Base-by-base conservation (phyloP, 495 filamentous ascomycete species). In the Trichocladium uniseriatum region DNA sequence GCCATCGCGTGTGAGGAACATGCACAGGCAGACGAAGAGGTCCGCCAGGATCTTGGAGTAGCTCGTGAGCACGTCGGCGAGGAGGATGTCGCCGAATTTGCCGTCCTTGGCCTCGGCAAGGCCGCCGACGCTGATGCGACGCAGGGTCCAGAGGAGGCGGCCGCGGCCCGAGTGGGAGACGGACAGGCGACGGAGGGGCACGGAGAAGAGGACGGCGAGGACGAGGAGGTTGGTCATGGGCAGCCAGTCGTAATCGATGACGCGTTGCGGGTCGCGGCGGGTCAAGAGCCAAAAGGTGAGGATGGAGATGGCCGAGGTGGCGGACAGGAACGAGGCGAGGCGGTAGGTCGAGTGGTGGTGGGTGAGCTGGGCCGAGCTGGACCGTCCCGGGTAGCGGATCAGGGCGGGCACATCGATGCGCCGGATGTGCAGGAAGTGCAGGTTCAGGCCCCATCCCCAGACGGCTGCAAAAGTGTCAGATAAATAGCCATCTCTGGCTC, bases 51-150 rank as follows among this genome's bases (percentile, higher is more conserved):
- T 81, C 57, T 89, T 94, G 37, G 92, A 83, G 64, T 97, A 98
- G 54, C 85, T 91, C 8, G 92, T 98, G 50, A 98, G 68, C 29
- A 84, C 90, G 75, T 98, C 92, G 7, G 92, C 89, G n/a, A 97
- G 75, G 35, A 98, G 69, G 47, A 97, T 83, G 61, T 98, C 92
- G 36, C 86, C 89, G 58, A 98, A 98, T 48, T 90, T 94, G 32
- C 87, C 87, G 69, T 89, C 81, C 43, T 84, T 78, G 6, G 82
- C 64, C 63, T 86, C 79, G 8, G 89, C 87, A n/a, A 95, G 65
- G 1, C 87, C 86, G 27, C 87, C 88, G 38, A 92, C 71, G 53
- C 74, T 76, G 38, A 95, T 78, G 27, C 87, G 83, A 46, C 78
- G 79, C 14, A 94, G 69, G 0, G 78, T 85, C 8, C 74, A 58